Evolutionary conservation across 176 grass and related monocot species (phyloP).

Genomic region (Aegilops longissima): DNA sequence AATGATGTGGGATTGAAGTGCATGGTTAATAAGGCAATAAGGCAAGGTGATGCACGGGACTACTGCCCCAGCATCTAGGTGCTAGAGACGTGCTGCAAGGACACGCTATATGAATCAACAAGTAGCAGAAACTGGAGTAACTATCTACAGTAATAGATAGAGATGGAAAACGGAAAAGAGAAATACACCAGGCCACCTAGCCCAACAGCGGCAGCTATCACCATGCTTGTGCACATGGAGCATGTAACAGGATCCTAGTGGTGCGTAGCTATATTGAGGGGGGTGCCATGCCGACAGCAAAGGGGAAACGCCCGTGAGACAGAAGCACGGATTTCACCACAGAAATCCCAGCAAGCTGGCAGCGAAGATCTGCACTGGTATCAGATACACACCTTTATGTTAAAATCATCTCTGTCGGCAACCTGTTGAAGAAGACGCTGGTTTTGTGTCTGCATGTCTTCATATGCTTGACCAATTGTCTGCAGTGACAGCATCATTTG

Average conservation of each 20-base stretch:
- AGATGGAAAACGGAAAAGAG: neutral
- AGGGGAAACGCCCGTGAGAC: neutral
- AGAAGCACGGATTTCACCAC: neutral
- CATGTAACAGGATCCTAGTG: neutral
- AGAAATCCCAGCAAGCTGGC: neutral
- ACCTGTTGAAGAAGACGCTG: slow-evolving; percentile 91
- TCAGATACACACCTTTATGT: slow-evolving; percentile 80
- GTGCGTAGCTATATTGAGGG: neutral
- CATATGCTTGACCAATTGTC: slow-evolving; percentile 99
- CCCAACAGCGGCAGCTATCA: neutral
- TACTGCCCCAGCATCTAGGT: neutral
- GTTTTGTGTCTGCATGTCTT: slow-evolving; percentile 97
- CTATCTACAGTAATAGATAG: neutral
- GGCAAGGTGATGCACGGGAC: neutral
- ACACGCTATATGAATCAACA: neutral
- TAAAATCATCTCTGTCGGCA: slow-evolving; percentile 90
- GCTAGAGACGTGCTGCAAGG: neutral
- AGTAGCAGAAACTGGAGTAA: neutral
- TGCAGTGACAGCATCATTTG: slow-evolving; percentile 39
- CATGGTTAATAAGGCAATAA: neutral
- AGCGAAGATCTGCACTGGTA: neutral
- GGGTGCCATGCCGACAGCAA: neutral
- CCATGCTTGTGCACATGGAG: neutral
- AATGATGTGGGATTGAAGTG: neutral
- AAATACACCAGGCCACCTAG: neutral